Evolutionary conservation across 2,329 filamentous ascomycete species (phyloP), one percentile per base, ranked within the genome.

Genomic region (Colletotrichum ledebouriae): DNA sequence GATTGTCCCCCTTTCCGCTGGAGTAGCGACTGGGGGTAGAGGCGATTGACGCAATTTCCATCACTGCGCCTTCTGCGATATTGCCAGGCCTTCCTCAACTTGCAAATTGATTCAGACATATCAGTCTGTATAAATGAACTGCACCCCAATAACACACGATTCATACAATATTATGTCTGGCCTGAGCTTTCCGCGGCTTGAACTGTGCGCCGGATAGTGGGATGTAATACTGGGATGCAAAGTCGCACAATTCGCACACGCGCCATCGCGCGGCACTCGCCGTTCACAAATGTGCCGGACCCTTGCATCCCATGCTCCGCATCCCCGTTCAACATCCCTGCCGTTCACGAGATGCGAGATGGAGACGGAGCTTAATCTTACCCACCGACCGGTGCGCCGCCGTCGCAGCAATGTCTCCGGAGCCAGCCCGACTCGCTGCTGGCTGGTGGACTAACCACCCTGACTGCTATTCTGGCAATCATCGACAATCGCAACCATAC

Each of bases 341-440:
- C 47, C 17, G 29, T 56, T 64, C 47, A 59, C 42, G 61, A 55
- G 55, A 68, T 68, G 65, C 65, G 61, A 68, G 61, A 68, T 68
- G 65, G 65, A 34, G 65, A 68, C 65, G 65, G 65, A 68, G 65
- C 65, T 68, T 68, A 68, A 68, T 68, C 65, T 68, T 59, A 68
- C 55, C 65, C 65, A 68, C 65, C 65, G 65, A 59, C 60, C 65
- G 60, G 65, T 68, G 65, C 65, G 60, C 47, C 53, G 65, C 61
- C 65, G 29, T 29, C 29, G 41, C 55, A 64, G 60, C 53, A 65
- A 64, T 59, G 55, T 59, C 13, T 59, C 65, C 60, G 65, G 60
- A 65, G 60, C 60, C 53, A 55, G 53, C 52, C 65, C 65, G 61
- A 68, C 65, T 68, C 55, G 65, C 55, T 53, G 65, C 55, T 53